A percentile compares a stretch with the other conserved stretches of the same genome.
Evolutionary conservation across 257 asterid genomes (phyloP).

Genomic region (Paraleonurus japonicus): DNA sequence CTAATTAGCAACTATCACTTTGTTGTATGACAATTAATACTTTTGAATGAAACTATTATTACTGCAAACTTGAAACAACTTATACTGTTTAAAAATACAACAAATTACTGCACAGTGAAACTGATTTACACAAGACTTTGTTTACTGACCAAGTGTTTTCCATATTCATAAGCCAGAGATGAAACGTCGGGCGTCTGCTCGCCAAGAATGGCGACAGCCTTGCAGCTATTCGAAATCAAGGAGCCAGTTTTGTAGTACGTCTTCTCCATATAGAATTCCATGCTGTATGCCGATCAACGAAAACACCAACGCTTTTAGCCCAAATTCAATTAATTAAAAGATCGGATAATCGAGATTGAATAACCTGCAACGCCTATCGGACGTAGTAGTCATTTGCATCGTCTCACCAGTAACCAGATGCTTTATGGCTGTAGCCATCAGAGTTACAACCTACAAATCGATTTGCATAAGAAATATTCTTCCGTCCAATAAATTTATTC

Average conservation of each 20-base stretch:
- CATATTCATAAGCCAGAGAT: conserved; percentile 73
- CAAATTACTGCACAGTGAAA: no score
- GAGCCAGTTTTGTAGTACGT: conserved; percentile 89
- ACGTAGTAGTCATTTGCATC: conserved; percentile 80
- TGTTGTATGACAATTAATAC: not conserved
- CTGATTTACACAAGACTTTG: no score
- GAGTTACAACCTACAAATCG: conserved; percentile 64
- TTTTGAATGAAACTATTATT: no score
- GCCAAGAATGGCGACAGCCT: conserved; percentile 81
- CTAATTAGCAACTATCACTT: no score
- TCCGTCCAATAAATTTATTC: no score
- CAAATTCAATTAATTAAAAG: not conserved
- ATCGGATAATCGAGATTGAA: not conserved
- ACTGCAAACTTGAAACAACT: no score
- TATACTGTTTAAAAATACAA: no score
- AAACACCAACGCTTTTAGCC: conserved; percentile 13
- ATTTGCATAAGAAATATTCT: not conserved
- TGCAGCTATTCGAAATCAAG: conserved; percentile 85
- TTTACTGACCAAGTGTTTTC: conserved; percentile 77
- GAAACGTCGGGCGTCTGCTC: conserved; percentile 86
- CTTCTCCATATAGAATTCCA: conserved; percentile 94
- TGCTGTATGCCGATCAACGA: conserved; percentile 41
- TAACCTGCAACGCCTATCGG: conserved; percentile 80
- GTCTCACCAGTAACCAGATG: conserved; percentile 94
- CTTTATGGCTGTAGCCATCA: conserved; percentile 78